Percentiles rank a stretch among this genome's conserved stretches.
Evolutionary conservation across 148 eudicot species (phyloP).

Genomic region (Fagopyrum esculentum): DNA sequence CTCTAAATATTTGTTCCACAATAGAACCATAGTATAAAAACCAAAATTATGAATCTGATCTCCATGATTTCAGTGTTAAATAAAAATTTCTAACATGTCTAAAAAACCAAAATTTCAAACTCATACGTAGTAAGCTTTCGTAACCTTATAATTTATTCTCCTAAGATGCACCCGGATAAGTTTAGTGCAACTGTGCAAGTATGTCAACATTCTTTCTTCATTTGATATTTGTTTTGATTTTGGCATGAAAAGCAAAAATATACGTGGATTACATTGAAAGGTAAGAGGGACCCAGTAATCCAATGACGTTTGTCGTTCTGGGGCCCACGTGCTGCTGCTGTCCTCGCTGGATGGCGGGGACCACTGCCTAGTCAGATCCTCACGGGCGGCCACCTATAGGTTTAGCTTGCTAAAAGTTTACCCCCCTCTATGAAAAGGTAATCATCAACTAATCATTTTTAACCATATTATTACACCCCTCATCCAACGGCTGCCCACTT

Average conservation of each 20-base stretch:
- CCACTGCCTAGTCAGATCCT: slow-evolving; percentile 11
- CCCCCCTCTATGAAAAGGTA: slow-evolving; percentile 1
- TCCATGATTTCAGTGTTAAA: too few relatives aligned
- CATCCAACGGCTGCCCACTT: not conserved
- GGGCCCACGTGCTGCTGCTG: not conserved
- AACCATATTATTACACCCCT: not conserved
- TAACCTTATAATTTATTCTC: too few relatives aligned
- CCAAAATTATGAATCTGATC: too few relatives aligned
- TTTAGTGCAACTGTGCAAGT: not conserved
- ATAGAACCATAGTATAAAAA: too few relatives aligned
- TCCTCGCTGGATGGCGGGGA: slow-evolving; percentile 5
- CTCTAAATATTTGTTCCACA: too few relatives aligned
- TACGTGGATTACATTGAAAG: not conserved
- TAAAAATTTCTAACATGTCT: too few relatives aligned
- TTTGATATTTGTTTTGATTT: not conserved
- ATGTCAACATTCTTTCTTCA: slow-evolving; percentile 9
- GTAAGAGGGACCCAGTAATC: not conserved
- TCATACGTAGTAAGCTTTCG: too few relatives aligned
- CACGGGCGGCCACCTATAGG: slow-evolving; percentile 1
- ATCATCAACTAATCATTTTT: slow-evolving; percentile 9
- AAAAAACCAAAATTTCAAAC: too few relatives aligned
- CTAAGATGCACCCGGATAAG: too few relatives aligned
- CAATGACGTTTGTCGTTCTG: not conserved
- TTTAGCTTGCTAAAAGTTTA: not conserved
- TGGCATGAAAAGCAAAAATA: not conserved